Conservation (phyloP, 345 rosid species). For the Leavenworthia alabamica region DNA sequence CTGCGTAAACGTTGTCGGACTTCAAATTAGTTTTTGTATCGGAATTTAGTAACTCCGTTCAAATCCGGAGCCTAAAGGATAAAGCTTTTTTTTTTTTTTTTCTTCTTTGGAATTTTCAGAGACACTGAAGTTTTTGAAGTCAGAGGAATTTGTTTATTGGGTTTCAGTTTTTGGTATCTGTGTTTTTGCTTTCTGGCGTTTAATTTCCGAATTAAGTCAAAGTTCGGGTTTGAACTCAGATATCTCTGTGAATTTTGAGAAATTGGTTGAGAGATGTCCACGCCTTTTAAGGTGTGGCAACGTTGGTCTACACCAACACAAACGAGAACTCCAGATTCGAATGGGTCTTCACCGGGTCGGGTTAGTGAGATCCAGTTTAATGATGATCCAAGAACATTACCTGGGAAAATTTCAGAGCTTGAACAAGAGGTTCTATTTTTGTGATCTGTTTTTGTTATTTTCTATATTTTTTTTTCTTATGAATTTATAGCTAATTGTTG, state of each 20-base stretch:
- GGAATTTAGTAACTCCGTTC: constrained; percentile 55
- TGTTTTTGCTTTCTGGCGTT: constrained; percentile 7
- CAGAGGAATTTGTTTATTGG: neutral
- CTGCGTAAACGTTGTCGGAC: constrained; percentile 86
- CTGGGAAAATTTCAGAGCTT: constrained; percentile 50
- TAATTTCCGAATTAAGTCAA: constrained; percentile 11
- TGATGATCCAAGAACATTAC: constrained; percentile 37
- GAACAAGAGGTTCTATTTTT: constrained; percentile 61
- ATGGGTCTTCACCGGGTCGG: constrained; percentile 26
- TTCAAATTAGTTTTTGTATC: constrained; percentile 51
- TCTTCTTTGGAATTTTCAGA: constrained; percentile 8
- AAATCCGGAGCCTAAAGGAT: constrained; percentile 49
- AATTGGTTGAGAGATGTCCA: constrained; percentile 46
- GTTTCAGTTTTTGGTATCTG: constrained; percentile 3
- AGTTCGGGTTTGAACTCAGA: constrained; percentile 28
- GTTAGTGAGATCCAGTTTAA: constrained; percentile 29
- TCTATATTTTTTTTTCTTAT: neutral
- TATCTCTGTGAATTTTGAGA: constrained; percentile 21
- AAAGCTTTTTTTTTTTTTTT: neutral
- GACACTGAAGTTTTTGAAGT: constrained; percentile 15
- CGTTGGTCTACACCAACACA: constrained; percentile 61
- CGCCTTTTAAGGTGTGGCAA: constrained; percentile 69
- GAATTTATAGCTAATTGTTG: neutral
- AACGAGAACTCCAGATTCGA: constrained; percentile 29
- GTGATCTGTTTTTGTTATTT: neutral